Evolutionary conservation across 768 basidiomycete species (phyloP), one percentile per base, ranked within the genome.

Genomic region (Hydnum rufescens): DNA sequence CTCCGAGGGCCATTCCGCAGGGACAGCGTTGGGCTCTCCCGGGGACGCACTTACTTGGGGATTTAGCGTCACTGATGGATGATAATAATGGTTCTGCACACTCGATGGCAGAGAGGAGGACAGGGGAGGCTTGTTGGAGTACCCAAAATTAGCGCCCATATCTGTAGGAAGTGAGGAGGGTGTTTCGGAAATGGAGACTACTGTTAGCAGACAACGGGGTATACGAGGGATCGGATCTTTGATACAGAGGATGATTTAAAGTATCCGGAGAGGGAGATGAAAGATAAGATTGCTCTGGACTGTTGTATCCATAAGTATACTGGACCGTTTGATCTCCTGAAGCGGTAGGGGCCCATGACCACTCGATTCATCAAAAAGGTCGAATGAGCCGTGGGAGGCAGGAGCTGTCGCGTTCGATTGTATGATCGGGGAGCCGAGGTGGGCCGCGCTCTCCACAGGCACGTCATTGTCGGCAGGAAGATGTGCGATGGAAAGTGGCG

Each of bases 341-440:
- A 8, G 44, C 8, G 44, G 44, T 13, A 8, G 44, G 25, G 44
- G 8, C 8, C 44, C 44, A 47, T 8, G 44, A 47, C 44, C 44
- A 47, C 44, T 47, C 13, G 26, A 47, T 47, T 47, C 44, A 47
- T 47, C 44, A 28, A 47, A 47, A 13, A 26, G 8, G 26, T 47
- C 44, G 26, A 47, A 47, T 60, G 69, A 66, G 62, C 62, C 42
- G 63, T 64, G 47, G 64, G 63, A 49, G 67, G 55, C n/a, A n/a
- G n/a, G n/a, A 50, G 71, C 68, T 6, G 74, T 71, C 32, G 64
- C 61, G 58, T 60, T 54, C 44, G 44, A 47, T 47, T 13, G 44
- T 8, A 39, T 8, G 44, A 16, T 47, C 8, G 44, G 44, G 44
- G 44, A 25, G 8, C 8, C 13, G 8, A 25, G 44, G 44, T 13